A percentile compares a stretch with the other conserved stretches of the same genome.
Conservation (phyloP, 768 basidiomycete species). For the Polyporus arcularius region DNA sequence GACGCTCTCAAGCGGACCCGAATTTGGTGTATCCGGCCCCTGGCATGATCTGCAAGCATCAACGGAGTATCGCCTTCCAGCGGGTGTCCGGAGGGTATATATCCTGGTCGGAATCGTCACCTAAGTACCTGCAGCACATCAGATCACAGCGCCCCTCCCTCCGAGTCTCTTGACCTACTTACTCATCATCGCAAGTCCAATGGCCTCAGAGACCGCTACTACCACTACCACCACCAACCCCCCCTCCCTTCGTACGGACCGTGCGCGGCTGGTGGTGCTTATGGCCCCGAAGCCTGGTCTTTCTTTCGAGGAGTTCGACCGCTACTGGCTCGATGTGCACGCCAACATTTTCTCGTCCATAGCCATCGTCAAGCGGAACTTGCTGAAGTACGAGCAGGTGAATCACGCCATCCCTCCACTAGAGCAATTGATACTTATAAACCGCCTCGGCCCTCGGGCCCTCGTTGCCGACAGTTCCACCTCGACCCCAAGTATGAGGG, state of each 20-base stretch:
- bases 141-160: too few relatives aligned
- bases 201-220: neutral
- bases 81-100: too few relatives aligned
- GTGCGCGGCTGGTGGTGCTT: conserved; percentile 32
- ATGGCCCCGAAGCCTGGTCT: conserved; percentile 31
- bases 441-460: neutral
- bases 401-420: neutral
- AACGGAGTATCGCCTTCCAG: neutral
- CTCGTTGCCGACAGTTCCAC: conserved; percentile 19
- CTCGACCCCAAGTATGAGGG: conserved; percentile 13
- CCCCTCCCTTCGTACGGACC: conserved; percentile 28
- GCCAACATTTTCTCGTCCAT: conserved; percentile 31
- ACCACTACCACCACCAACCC: neutral
- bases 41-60: neutral
- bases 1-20: neutral
- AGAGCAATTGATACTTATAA: too few relatives aligned
- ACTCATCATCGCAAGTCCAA: neutral
- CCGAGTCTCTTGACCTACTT: too few relatives aligned
- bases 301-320: conserved; percentile 33
- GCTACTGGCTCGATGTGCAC: conserved; percentile 34
- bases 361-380: conserved; percentile 34
- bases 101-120: too few relatives aligned
- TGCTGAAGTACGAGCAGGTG: conserved; percentile 40
- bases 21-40: neutral
- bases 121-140: too few relatives aligned